phyloP scores from a whole-genome alignment of 345 rosid species.

The Melaleuca alternifolia region DNA sequence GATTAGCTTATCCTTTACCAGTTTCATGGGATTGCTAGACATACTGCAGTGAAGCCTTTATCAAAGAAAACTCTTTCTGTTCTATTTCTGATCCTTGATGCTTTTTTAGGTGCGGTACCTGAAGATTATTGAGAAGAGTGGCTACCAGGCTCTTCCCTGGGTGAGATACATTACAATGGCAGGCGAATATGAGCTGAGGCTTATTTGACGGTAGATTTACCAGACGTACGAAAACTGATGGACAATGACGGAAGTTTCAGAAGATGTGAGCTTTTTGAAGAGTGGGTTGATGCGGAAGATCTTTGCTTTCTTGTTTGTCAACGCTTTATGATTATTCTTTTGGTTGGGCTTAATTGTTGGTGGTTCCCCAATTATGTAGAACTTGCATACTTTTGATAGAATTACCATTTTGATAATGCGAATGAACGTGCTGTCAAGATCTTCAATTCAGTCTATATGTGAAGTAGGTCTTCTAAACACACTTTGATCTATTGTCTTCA shows the following conservation, averaged over 20 bases:
- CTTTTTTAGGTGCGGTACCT: conserved; percentile 78
- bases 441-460: not conserved
- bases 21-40: not conserved
- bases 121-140: conserved; percentile 96
- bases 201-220: conserved; percentile 25
- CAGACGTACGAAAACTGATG: not conserved
- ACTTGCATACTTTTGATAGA: not conserved
- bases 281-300: not conserved
- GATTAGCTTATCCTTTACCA: not conserved
- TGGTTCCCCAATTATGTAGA: not conserved
- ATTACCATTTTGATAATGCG: not conserved
- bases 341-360: not conserved
- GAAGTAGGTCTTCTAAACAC: not conserved
- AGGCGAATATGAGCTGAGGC: conserved; percentile 92
- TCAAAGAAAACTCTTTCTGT: not conserved
- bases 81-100: not conserved
- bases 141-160: conserved; percentile 99
- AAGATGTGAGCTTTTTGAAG: not conserved
- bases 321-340: not conserved
- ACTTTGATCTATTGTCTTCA: not conserved
- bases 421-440: not conserved
- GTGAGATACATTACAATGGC: conserved; percentile 99
- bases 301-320: not conserved
- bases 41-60: not conserved
- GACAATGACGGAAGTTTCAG: not conserved